A percentile compares a stretch with the other conserved stretches of the same genome.
Evolutionary conservation across 805 yeast species (phyloP).

Genomic region (Barnettozyma botsteinii): DNA sequence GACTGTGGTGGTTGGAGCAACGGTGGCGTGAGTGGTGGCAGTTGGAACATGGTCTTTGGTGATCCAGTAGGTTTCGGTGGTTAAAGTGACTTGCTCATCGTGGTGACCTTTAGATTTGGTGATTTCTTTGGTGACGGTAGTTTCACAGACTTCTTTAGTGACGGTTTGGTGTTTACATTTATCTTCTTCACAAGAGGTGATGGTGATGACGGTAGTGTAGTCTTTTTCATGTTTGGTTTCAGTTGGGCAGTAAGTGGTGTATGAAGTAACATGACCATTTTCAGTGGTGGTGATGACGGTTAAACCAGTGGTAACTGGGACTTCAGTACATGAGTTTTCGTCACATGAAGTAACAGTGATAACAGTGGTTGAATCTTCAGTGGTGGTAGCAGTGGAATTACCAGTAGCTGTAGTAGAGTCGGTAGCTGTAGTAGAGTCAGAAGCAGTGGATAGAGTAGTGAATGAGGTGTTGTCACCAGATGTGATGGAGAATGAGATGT

Average conservation of each 20-base stretch:
- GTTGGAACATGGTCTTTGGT: not conserved
- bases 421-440: not conserved
- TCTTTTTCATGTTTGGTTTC: too few species aligned
- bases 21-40: conserved; percentile 1
- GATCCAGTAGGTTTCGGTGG: not conserved
- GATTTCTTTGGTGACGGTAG: conserved; percentile 6
- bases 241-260: too few species aligned
- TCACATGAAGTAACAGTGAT: not conserved
- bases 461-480: conserved; percentile 2
- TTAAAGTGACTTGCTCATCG: not conserved
- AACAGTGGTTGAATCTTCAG: not conserved
- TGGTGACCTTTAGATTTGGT: too few species aligned
- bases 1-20: not conserved
- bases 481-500: conserved; percentile 7
- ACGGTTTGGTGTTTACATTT: not conserved
- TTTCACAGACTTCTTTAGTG: conserved; percentile 2
- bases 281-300: too few species aligned
- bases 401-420: not conserved
- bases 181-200: not conserved
- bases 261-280: too few species aligned
- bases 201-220: not conserved
- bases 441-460: not conserved
- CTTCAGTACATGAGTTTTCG: not conserved
- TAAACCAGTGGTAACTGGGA: not conserved
- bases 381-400: not conserved